Evolutionary conservation across 495 filamentous ascomycete genomes (phyloP), one percentile per base, ranked within the genome.

Genomic region (Stereocaulon alpinum): DNA sequence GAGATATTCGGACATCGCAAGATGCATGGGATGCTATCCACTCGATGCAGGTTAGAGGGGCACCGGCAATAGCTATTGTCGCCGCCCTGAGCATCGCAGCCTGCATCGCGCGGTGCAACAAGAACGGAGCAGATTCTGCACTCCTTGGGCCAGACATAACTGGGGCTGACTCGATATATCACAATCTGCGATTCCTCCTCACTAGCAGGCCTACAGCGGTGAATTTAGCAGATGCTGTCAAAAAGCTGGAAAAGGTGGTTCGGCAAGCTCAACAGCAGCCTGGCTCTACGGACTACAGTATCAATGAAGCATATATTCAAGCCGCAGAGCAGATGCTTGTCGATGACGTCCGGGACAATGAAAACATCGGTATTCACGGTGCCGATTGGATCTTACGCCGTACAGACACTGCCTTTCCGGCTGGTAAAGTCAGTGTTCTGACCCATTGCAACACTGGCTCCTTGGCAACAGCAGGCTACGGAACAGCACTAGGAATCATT

Each of bases 361-460:
- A 85, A 64, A 79, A 74, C 10, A 96, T 98, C 68, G 93, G 93
- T 44, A 74, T 80, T 58, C 76, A 86, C 66, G 93, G 93, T 12
- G 88, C 90, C 4, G 80, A 84, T 63, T 98, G 92, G 88, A 84
- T 98, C 40, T 68, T 78, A 53, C 69, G 73, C 20, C 74, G 84
- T 63, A 53, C 53, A 40, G 43, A 66, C 62, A 55, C 55, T 64
- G 67, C 47, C 68, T 51, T 71, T 48, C 42, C 63, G 52, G 56
- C 76, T 37, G 75, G 69, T 49, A 76, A 75, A 67, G 77, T 84
- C 18, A 85, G 84, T 11, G 84, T 97, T 34, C 70, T 98, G 62
- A 98, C 93, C 24, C 93, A 98, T 72, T 98, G 93, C 73, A 98
- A 98, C 70, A 97, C 93, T 3, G 94, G 87, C 37, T 95, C 91